A percentile compares a stretch with the other conserved stretches of the same genome.
Conservation (phyloP, 1,139 yeast species). For the Candida sanyaensis region DNA sequence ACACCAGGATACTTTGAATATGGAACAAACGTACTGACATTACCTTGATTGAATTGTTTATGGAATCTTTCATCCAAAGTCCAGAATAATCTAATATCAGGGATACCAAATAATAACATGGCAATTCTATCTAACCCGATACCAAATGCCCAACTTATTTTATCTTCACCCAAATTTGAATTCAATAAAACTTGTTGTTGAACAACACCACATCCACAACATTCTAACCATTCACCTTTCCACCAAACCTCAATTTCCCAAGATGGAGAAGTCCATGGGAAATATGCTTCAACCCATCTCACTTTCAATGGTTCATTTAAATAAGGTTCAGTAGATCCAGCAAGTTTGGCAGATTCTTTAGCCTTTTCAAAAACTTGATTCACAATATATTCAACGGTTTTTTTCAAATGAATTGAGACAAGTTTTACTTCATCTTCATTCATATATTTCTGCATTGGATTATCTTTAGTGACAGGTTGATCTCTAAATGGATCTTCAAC, state of each 20-base stretch:
- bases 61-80: constrained; percentile 76
- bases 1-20: constrained; percentile 92
- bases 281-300: constrained; percentile 94
- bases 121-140: constrained; percentile 95
- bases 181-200: constrained; percentile 74
- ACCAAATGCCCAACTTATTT: constrained; percentile 96
- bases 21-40: constrained; percentile 75
- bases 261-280: constrained; percentile 98
- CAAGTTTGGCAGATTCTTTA: constrained; percentile 61
- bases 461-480: constrained; percentile 51
- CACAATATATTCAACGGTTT: constrained; percentile 81
- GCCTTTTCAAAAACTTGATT: constrained; percentile 83
- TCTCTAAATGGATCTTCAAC: constrained; percentile 71
- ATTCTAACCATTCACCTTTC: constrained; percentile 98
- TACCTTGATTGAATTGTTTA: constrained; percentile 65
- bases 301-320: constrained; percentile 77
- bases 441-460: constrained; percentile 84
- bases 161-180: constrained; percentile 65
- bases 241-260: constrained; percentile 99
- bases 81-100: constrained; percentile 96
- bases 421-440: constrained; percentile 65
- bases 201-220: constrained; percentile 96
- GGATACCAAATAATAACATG: constrained; percentile 91
- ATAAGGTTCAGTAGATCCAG: constrained; percentile 65
- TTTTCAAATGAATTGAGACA: constrained; percentile 75